Conservation (phyloP, 257 asterid species). For the Fraxinus americana region DNA sequence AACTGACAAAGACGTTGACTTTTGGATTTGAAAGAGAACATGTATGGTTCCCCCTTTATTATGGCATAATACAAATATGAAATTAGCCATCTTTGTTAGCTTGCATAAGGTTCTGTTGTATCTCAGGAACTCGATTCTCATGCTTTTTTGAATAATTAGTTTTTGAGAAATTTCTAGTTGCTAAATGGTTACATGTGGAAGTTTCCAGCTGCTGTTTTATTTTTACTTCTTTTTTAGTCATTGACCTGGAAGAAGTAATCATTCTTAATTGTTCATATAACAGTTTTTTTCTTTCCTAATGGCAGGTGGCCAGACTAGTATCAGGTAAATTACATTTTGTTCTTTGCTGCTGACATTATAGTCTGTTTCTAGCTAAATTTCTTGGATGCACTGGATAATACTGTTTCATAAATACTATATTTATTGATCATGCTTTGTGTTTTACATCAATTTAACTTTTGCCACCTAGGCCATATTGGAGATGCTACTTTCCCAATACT, state of each 20-base stretch:
- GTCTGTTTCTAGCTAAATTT: neutral
- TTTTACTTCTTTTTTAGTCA: neutral
- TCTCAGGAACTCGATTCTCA: neutral
- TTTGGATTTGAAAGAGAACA: neutral
- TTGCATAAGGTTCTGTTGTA: neutral
- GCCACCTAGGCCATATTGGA: constrained; percentile 80
- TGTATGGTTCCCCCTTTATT: neutral
- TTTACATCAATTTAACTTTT: neutral
- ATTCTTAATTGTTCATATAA: constrained; percentile 24
- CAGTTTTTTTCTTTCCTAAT: constrained; percentile 22
- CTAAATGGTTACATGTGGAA: neutral
- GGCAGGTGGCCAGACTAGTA: constrained; percentile 99
- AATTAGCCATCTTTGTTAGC: neutral
- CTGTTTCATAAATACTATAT: neutral
- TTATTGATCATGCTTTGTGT: neutral
- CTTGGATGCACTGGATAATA: neutral
- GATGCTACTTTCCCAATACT: constrained; percentile 95
- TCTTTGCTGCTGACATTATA: constrained; percentile 15
- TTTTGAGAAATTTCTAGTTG: constrained; percentile 4
- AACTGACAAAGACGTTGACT: neutral
- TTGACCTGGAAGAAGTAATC: constrained; percentile 5
- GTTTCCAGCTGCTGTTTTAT: neutral
- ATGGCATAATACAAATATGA: neutral
- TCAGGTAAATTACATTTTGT: constrained; percentile 54
- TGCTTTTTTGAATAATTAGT: neutral